Evolutionary conservation across 495 filamentous ascomycete species (phyloP).

Genomic region (Penicillium canescens): DNA sequence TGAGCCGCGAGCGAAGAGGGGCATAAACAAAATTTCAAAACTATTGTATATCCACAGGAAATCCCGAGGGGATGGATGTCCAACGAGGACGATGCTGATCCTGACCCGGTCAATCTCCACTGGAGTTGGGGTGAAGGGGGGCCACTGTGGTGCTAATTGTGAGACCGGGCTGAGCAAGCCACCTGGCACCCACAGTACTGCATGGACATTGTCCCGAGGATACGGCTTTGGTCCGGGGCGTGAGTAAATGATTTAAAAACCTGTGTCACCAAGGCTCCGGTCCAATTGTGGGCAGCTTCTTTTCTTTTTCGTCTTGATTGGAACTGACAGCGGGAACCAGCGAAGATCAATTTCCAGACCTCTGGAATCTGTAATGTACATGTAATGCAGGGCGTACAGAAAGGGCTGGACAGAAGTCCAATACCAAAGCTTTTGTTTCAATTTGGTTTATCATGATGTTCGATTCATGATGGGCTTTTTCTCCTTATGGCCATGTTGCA

Average conservation of each 20-base stretch:
- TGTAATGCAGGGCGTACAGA: constrained; percentile 19
- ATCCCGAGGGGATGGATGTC: constrained; percentile 26
- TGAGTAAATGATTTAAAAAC: constrained; percentile 5
- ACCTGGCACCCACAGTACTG: constrained; percentile 18
- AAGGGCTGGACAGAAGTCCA: constrained; percentile 12
- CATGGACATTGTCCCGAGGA: constrained; percentile 16
- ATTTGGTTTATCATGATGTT: neutral
- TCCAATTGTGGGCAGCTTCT: constrained; percentile 4
- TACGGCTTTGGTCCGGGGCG: constrained; percentile 8
- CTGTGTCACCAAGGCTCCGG: constrained; percentile 10
- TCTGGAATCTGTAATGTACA: constrained; percentile 7
- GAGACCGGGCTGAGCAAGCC: constrained; percentile 19
- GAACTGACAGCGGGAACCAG: constrained; percentile 23
- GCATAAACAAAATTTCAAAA: constrained; percentile 7
- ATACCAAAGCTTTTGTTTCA: neutral
- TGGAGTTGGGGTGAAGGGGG: constrained; percentile 7
- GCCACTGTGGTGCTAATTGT: constrained; percentile 9
- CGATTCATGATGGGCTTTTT: neutral
- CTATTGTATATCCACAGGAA: constrained; percentile 13
- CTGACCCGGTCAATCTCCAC: constrained; percentile 19
- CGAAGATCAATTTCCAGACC: constrained; percentile 21
- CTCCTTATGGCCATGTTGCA: neutral
- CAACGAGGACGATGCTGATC: constrained; percentile 30
- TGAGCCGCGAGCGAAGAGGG: constrained; percentile 6
- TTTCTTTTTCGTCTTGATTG: constrained; percentile 8